phyloP scores from a whole-genome alignment of 768 basidiomycete genomes.

The Hortiboletus campestris region DNA sequence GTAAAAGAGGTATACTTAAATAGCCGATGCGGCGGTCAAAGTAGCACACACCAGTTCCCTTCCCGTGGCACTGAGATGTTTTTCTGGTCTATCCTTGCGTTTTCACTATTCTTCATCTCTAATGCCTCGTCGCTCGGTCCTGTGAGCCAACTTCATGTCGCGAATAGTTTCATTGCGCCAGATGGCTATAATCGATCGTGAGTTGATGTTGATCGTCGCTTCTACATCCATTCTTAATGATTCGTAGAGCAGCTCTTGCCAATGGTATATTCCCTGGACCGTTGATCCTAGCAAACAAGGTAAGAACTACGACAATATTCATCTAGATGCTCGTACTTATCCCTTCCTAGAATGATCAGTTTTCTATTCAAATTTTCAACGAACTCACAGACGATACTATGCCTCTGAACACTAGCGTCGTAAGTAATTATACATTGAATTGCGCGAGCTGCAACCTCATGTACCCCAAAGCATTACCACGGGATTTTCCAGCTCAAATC shows the following conservation, averaged over 20 bases:
- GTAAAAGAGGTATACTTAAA: too few species aligned
- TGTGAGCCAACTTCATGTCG: conserved; percentile 27
- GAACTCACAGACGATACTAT: conserved; percentile 42
- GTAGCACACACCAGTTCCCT: neutral
- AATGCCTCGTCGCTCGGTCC: conserved; percentile 15
- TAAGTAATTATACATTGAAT: conserved; percentile 9
- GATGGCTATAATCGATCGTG: neutral
- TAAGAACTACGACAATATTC: neutral
- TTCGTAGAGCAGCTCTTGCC: neutral
- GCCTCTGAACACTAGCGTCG: conserved; percentile 43
- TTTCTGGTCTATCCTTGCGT: neutral
- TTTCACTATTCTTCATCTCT: neutral
- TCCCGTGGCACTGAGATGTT: neutral
- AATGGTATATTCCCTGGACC: conserved; percentile 38
- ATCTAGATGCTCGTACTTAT: neutral
- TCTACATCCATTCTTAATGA: neutral
- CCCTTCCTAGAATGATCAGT: neutral
- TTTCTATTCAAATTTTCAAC: neutral
- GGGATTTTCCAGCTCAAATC: conserved; percentile 6
- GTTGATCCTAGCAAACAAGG: conserved; percentile 40
- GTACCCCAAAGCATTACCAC: neutral
- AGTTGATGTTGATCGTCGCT: neutral
- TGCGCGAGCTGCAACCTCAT: conserved; percentile 13
- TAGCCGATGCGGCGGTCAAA: too few species aligned
- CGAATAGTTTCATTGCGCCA: conserved; percentile 32